Evolutionary conservation across 2,329 filamentous ascomycete genomes (phyloP), one percentile per base, ranked within the genome.

Genomic region (Botrytis fragariae): DNA sequence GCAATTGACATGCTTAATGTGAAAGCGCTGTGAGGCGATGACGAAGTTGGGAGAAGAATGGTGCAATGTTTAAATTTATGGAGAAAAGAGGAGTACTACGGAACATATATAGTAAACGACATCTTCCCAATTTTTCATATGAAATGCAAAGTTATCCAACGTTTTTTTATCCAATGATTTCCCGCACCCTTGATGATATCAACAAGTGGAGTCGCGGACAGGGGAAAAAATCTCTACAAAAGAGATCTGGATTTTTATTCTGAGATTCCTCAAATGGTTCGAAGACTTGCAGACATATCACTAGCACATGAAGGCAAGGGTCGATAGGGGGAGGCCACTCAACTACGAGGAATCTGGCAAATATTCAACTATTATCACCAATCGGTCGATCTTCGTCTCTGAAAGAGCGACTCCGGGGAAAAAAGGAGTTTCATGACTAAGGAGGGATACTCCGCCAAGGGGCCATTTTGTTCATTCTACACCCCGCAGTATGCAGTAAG

Each of bases 401-500:
- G 44, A 37, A 35, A 37, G 22, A 48, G 45, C 42, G 39, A 25
- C 62, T 64, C 42, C 42, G 42, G 42, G 32, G 25, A 7, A 25
- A 45, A 35, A 48, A 20, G 16, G 44, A 59, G 20, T 3, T 35
- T 16, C 22, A 45, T 42, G 22, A 12, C 32, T 29, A 32, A 32
- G 18, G 18, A 32, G 22, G 22, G 7, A 62, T 39, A 8, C 42
- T 48, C 44, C 63, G 10, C 22, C 22, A 32, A 35, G 42, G 22
- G 29, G 12, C 12, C 2, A 4, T n/a, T 45, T 20, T 20, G 3
- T 48, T 35, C 20, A 35, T 6, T 25, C 25, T 65, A 51, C 20
- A 37, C 44, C 63, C 63, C 29, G 63, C 63, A 48, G 62, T 48
- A 65, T 48, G 63, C 44, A n/a, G 42, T 48, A 37, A 65, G 63